A percentile compares a stretch with the other conserved stretches of the same genome.
These are phyloP conservation scores for Botryosphaeria dothidea DNA, from an alignment of 2,329 filamentous ascomycete species.

Conservation along the genomic window DNA sequence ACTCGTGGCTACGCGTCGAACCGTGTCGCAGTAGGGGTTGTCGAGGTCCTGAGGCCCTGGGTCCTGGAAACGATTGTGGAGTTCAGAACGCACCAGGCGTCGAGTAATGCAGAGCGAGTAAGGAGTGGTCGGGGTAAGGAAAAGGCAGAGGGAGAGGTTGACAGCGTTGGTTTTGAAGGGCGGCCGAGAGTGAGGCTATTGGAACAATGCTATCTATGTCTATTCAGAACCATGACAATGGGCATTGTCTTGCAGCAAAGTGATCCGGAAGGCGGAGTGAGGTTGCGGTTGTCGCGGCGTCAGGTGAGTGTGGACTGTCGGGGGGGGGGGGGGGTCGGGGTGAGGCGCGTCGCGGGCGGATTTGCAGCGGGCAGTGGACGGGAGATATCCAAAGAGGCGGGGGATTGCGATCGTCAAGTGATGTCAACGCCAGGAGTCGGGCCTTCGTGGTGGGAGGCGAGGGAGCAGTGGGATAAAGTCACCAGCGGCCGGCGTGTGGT, in stretches of 20 bases:
- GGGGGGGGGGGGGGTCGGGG: not conserved
- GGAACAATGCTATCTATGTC: slow-evolving; percentile 15
- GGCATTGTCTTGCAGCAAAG: not conserved
- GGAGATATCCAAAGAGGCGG: not conserved
- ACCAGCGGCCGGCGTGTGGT: slow-evolving; percentile 15
- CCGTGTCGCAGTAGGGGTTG: slow-evolving; percentile 6
- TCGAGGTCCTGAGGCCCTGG: slow-evolving; percentile 5
- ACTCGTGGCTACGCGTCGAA: slow-evolving; percentile 14
- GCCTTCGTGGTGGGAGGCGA: not conserved
- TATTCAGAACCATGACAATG: slow-evolving; percentile 14
- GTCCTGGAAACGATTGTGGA: not conserved
- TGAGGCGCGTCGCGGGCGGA: not conserved
- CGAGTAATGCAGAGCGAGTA: not conserved
- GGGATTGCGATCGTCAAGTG: slow-evolving; percentile 5
- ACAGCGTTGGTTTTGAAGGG: not conserved
- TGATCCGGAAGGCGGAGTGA: not conserved
- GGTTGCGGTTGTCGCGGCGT: not conserved
- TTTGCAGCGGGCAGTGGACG: not conserved
- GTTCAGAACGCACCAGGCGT: slow-evolving; percentile 11
- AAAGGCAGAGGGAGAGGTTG: not conserved
- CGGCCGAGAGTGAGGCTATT: not conserved
- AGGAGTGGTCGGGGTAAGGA: not conserved
- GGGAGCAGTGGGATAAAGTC: not conserved
- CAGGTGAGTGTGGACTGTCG: slow-evolving; percentile 12
- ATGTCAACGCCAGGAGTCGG: not conserved